Base-by-base conservation (phyloP, 2,329 filamentous ascomycete genomes). In the Cladobotryum protrusum region DNA sequence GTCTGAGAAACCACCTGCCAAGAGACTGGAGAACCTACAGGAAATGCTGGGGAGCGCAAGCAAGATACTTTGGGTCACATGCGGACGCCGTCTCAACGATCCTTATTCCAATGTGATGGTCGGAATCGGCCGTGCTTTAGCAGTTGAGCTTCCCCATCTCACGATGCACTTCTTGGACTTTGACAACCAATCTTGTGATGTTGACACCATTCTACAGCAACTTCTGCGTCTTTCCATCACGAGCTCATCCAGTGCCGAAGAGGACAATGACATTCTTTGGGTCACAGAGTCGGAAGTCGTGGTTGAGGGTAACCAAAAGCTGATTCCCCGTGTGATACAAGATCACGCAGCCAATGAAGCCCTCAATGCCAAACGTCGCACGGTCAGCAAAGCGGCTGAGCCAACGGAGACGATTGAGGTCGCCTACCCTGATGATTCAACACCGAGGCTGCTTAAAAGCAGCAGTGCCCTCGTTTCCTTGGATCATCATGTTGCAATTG, bases 71-170 rank as follows among this genome's bases (percentile, higher is more conserved):
- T 46, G 43, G 43, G 34, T 46, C n/a, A 46, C 43, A 5, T 12
- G 14, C 15, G 32, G 32, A 37, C 14, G 43, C 2, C 43, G 15
- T 20, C 14, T 18, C 11, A 33, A 46, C 7, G 34, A 46, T 14
- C 43, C 43, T n/a, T 37, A 46, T 29, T 36, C 34, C 3, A 46
- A 46, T 32, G 36, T 46, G 29, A 46, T 46, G 43, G 43, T 46
- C 36, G 43, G 32, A 2, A 29, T 46, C 20, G 43, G 43, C 24
- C 43, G 43, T 5, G 32, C 32, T n/a, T 14, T 46, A 5, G 32
- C 34, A 1, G 43, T 35, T 37, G 43, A 46, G 24, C 32, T 46
- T 29, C 43, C 43, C 6, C 32, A 46, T 37, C 17, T 46, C 29
- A 35, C 13, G 5, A 35, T 46, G 43, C 43, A 46, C 11, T 46